Evolutionary conservation across 345 rosid species (phyloP).

Genomic region (Psidium guajava): DNA sequence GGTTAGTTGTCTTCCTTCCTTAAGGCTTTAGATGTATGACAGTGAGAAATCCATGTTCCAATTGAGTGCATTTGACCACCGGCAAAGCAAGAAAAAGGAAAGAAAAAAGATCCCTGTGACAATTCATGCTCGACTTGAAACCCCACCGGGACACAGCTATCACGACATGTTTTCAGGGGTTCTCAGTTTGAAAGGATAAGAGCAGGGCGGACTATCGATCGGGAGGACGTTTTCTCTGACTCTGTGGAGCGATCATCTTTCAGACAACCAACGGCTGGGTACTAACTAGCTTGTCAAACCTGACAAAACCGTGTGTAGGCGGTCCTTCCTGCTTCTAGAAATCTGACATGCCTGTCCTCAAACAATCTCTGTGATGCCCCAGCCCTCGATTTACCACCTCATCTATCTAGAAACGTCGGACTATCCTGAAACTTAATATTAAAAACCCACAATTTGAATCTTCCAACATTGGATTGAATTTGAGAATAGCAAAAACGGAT

Average conservation of each 20-base stretch:
- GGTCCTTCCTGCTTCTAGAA: neutral
- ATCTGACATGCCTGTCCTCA: neutral
- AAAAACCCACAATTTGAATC: neutral
- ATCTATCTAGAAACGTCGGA: neutral
- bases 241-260: neutral
- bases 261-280: neutral
- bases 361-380: neutral
- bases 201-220: neutral
- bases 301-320: neutral
- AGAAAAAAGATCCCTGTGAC: neutral
- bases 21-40: neutral
- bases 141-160: neutral
- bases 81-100: neutral
- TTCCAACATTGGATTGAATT: neutral
- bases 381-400: neutral
- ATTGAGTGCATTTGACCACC: neutral
- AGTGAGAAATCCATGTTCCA: neutral
- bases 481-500: neutral
- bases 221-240: neutral
- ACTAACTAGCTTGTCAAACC: neutral
- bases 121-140: neutral
- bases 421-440: too few relatives aligned
- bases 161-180: neutral
- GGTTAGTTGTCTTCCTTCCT: neutral
- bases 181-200: neutral